A percentile compares a stretch with the other conserved stretches of the same genome.
phyloP scores from a whole-genome alignment of 1,284 basidiomycete genomes.

The Moniliophthora roreri region DNA sequence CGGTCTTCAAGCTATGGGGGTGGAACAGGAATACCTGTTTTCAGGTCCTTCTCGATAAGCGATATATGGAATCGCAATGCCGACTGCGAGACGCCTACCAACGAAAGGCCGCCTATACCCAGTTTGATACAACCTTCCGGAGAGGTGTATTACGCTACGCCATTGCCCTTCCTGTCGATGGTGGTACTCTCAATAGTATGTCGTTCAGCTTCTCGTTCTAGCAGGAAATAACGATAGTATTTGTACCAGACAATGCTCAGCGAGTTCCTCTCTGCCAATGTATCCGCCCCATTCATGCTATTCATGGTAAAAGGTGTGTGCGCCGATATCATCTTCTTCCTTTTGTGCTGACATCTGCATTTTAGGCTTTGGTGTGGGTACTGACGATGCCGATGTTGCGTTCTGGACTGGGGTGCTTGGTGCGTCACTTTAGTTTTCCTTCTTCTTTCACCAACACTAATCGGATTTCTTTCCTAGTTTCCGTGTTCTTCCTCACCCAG shows the following conservation, averaged over 20 bases:
- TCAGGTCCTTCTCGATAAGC: background rate
- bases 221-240: background rate
- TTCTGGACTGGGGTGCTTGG: slow-evolving; percentile 86
- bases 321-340: background rate
- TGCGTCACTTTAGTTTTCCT: slow-evolving; percentile 24
- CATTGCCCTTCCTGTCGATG: slow-evolving; percentile 85
- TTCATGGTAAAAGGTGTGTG: slow-evolving; percentile 88
- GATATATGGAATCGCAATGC: slow-evolving; percentile 4
- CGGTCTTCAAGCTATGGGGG: background rate
- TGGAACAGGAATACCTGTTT: slow-evolving; percentile 1
- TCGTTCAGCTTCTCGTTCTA: slow-evolving; percentile 13
- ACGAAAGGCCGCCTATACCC: slow-evolving; percentile 59
- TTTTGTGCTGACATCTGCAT: background rate
- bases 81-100: background rate
- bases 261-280: slow-evolving; percentile 90
- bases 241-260: slow-evolving; percentile 79
- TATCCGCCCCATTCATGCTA: slow-evolving; percentile 85
- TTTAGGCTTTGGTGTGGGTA: slow-evolving; percentile 61
- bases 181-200: slow-evolving; percentile 87
- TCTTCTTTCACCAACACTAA: slow-evolving; percentile 7
- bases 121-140: slow-evolving; percentile 60
- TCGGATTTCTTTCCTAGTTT: slow-evolving; percentile 42
- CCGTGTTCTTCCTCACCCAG: slow-evolving; percentile 81
- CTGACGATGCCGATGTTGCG: slow-evolving; percentile 74
- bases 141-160: slow-evolving; percentile 64